Evolutionary conservation across 2,329 filamentous ascomycete species (phyloP).

Genomic region (Fusarium abutilonis): DNA sequence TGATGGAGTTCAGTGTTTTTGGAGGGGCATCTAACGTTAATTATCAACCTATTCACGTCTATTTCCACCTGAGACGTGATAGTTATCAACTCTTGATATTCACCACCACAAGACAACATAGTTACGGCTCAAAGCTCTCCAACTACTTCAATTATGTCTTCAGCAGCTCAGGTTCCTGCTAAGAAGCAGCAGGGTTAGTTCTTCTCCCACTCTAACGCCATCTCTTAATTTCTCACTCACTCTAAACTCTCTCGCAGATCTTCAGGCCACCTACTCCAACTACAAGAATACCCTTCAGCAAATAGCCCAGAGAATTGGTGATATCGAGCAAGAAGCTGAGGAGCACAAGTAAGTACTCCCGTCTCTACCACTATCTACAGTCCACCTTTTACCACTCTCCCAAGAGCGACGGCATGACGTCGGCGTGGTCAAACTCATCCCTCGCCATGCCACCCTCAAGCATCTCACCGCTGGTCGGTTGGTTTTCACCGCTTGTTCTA

Average conservation of each 20-base stretch:
- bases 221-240: constrained; percentile 27
- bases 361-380: constrained; percentile 26
- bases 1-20: constrained; percentile 9
- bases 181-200: constrained; percentile 78
- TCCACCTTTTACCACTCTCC: not conserved
- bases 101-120: constrained; percentile 12
- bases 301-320: constrained; percentile 94
- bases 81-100: constrained; percentile 31
- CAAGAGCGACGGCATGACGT: constrained; percentile 31
- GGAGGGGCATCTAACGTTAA: constrained; percentile 38
- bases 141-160: constrained; percentile 58
- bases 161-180: constrained; percentile 59
- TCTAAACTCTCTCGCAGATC: constrained; percentile 62
- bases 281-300: constrained; percentile 85
- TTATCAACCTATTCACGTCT: constrained; percentile 15
- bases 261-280: constrained; percentile 81
- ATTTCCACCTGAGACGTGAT: constrained; percentile 7
- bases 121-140: not conserved
- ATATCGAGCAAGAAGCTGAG: constrained; percentile 96
- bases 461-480: constrained; percentile 53
- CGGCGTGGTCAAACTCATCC: constrained; percentile 17
- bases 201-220: not conserved
- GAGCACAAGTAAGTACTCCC: constrained; percentile 85
- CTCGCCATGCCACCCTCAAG: constrained; percentile 19
- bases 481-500: constrained; percentile 39